A percentile compares a stretch with the other conserved stretches of the same genome.
These are phyloP conservation scores for Aspergillus glaucus DNA, from an alignment of 2,329 filamentous ascomycete genomes.

Conservation along the genomic window DNA sequence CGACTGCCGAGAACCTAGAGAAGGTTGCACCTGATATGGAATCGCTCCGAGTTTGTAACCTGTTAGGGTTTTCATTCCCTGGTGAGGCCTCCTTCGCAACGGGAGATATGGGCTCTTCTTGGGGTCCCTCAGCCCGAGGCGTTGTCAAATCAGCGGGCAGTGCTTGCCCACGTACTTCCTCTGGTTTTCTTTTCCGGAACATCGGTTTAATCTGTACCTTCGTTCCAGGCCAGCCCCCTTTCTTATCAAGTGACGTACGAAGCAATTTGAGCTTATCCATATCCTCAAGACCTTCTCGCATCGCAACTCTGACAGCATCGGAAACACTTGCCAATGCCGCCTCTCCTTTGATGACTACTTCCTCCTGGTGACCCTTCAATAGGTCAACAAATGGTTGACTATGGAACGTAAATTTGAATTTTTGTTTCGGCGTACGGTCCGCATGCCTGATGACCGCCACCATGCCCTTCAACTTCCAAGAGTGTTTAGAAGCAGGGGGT, in stretches of 20 bases:
- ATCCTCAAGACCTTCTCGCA: slow-evolving; percentile 76
- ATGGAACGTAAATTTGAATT: slow-evolving; percentile 99
- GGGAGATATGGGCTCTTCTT: slow-evolving; percentile 19
- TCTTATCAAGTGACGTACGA: slow-evolving; percentile 82
- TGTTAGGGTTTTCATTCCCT: slow-evolving; percentile 32
- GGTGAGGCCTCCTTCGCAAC: slow-evolving; percentile 11
- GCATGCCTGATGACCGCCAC: slow-evolving; percentile 95
- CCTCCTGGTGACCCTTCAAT: slow-evolving; percentile 90
- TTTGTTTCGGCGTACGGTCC: slow-evolving; percentile 95
- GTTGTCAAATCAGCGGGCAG: slow-evolving; percentile 11
- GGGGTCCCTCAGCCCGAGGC: slow-evolving; percentile 5
- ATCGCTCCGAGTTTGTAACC: slow-evolving; percentile 62
- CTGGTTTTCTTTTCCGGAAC: slow-evolving; percentile 81
- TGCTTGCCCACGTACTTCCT: slow-evolving; percentile 42
- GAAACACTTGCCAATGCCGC: slow-evolving; percentile 83
- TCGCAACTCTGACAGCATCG: slow-evolving; percentile 75
- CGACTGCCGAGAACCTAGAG: slow-evolving; percentile 86
- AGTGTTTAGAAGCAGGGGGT: slow-evolving; percentile 71
- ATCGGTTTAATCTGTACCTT: slow-evolving; percentile 99
- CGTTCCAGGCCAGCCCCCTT: slow-evolving; percentile 88
- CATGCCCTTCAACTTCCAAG: slow-evolving; percentile 97
- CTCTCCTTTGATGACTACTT: slow-evolving; percentile 89
- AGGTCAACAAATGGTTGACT: slow-evolving; percentile 93
- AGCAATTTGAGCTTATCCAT: slow-evolving; percentile 76
- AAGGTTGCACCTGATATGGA: slow-evolving; percentile 86